Base-by-base conservation (phyloP, 306 rosid species). In the Lathyrus sativus region DNA sequence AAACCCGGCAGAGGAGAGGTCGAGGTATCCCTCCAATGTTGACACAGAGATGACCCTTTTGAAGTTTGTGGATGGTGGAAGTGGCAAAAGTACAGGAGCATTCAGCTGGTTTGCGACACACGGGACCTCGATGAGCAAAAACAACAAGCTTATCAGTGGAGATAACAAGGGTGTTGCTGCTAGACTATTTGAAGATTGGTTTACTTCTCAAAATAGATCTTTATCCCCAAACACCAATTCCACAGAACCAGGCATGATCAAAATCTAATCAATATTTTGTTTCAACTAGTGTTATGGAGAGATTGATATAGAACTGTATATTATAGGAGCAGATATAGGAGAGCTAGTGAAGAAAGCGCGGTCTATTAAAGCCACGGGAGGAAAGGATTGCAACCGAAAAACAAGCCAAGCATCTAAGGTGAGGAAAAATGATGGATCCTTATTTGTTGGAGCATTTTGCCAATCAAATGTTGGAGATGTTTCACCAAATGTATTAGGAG, bases 381-480 rank as follows among this genome's bases (percentile, higher is more conserved):
- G 97, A 62, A 69, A 71, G 65, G 66, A 35, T 4, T 82, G 93
- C 75, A 53, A 53, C 11, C 56, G 63, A 75, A 51, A 65, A 11
- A 78, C 80, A 55, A 91, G 88, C 75, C 73, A 81, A 82, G 78
- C 56, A 1, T 82, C 80, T 0, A 89, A 91, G 68, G 95, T 89
- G 74, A 85, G 96, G 74, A 89, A 82, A 70, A 88, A 84, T 65
- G 69, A 85, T 6, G 95, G 90, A 6, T 84, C 86, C 13, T 75
- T 80, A 5, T 91, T 89, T 51, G 96, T 89, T 28, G 97, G 84
- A 61, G 95, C 97, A 11, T 91, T 87, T 85, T 89, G 96, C 84
- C 97, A 91, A 74, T 89, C 95, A 42, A 91, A 91, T 64, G 95
- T 89, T 2, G 97, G 97, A 81, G 97, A 91, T 55, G 97, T 87